Base-by-base conservation (phyloP, 2,329 filamentous ascomycete genomes). In the Aspergillus transmontanensis region DNA sequence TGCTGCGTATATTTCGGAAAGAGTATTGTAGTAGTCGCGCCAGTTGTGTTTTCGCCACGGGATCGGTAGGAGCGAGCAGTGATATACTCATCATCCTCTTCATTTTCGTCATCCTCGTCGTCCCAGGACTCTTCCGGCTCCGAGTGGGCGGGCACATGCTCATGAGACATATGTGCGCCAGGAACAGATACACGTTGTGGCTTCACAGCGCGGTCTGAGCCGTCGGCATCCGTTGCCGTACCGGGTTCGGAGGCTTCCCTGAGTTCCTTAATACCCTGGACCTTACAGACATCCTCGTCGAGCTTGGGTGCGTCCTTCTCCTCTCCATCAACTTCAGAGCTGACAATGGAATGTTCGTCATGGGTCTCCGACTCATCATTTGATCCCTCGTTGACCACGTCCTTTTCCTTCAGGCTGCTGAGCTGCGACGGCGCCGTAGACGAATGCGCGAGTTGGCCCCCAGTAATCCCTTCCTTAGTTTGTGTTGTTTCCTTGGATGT, bases 51-150 rank as follows among this genome's bases (percentile, higher is more conserved):
- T 57, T 93, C 92, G 26, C 87, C 86, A 67, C 88, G 87, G 12
- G 92, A 93, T 69, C 90, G 89, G 45, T 91, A 89, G 2, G 92
- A 95, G 28, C 89, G 89, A 62, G 91, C 92, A 26, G 91, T 94
- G 63, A 90, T 90, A 69, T 89, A 89, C 26, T 85, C 87, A 73
- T 89, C 87, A n/a, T 88, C 86, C 58, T 88, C 87, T 64, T 87
- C 87, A 66, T 93, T 92, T 14, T 91, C 90, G 30, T 94, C 90
- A 19, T 91, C 90, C 21, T 93, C 91, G 19, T 88, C 85, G 28
- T 92, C 89, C 89, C 89, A 93, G 70, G 89, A 91, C 74, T 93
- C 90, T 69, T 92, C 90, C 0, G 84, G 78, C 68, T 89, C 87
- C 9, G 81, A 77, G 21, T 77, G 73, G 16, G 72, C 65, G 11